Evolutionary conservation across 1,284 basidiomycete species (phyloP), one percentile per base, ranked within the genome.

Genomic region (Trametes sp.): DNA sequence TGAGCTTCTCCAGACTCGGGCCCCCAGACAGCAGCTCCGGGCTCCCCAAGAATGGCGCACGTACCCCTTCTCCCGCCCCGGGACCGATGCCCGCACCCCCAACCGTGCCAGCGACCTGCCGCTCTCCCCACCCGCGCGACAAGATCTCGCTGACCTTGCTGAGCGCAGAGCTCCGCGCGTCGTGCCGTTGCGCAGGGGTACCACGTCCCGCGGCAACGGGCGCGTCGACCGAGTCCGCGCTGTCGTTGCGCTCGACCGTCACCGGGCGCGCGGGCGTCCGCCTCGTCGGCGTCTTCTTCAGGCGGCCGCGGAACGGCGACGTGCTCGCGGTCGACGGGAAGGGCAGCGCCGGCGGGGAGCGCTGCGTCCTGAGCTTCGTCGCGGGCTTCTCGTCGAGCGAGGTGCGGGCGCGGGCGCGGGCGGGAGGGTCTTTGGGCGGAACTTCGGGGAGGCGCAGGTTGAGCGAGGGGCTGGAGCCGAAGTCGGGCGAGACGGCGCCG

Each of bases 121-220:
- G 61, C 51, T 70, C 67, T 63, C 73, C 74, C 62, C 71, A 77
- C 57, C 76, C 73, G 28, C 66, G 62, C 38, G 73, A 70, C 7
- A 79, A 33, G 35, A 79, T 78, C 59, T 73, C 71, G n/a, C 72
- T 74, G 42, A 79, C 76, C 59, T 68, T 71, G 57, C 65, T 63
- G 29, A 74, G 67, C 13, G 77, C 77, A 19, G 67, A 67, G 24
- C 70, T 68, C 14, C 74, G 69, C 42, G 70, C 71, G 4, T 64
- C 57, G 64, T 71, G 67, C 29, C 73, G 66, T 60, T 74, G 70
- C 23, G 70, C 72, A 4, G 74, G 67, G 8, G 73, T 73, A 2
- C 61, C 59, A 4, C 60, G 68, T 4, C 53, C 59, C 21, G 54
- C 29, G 4, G 62, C 44, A 7, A 48, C 28, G 21, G 51, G 48